These are phyloP conservation scores for Solanum okadae DNA, from an alignment of 257 asterid species.

Conservation along the genomic window DNA sequence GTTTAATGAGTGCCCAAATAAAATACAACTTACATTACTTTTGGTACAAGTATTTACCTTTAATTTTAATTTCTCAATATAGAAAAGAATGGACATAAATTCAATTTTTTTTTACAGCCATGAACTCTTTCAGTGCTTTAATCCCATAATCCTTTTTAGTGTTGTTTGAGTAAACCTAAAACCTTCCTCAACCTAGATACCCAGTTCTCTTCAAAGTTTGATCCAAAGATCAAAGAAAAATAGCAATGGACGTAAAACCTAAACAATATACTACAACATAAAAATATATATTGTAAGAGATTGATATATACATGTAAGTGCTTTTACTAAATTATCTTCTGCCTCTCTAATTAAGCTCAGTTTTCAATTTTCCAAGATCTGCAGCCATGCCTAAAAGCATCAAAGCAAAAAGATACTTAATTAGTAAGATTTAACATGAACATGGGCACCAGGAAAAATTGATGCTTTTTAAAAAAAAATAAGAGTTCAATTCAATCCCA, in stretches of 20 bases:
- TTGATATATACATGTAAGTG: constrained; percentile 53
- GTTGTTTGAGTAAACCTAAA: background rate
- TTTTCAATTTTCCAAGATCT: constrained; percentile 55
- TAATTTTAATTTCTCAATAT: no score
- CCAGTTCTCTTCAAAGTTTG: background rate
- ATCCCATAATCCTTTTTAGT: no score
- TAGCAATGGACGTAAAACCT: background rate
- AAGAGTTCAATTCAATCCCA: background rate
- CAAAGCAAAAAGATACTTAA: background rate
- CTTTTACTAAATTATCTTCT: constrained; percentile 63
- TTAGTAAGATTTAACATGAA: background rate
- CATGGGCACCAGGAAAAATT: background rate
- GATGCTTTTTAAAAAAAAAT: background rate
- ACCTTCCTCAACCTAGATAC: background rate
- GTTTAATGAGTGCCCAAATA: no score
- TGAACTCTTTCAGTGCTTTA: no score
- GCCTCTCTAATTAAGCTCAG: constrained; percentile 41
- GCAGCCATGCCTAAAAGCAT: background rate
- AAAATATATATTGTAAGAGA: background rate
- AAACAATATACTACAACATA: background rate
- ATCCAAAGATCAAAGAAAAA: background rate
- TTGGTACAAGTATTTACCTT: no score
- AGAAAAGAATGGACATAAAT: no score
- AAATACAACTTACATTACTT: no score
- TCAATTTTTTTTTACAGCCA: no score